A percentile compares a stretch with the other conserved stretches of the same genome.
phyloP scores from a whole-genome alignment of 768 basidiomycete genomes.

The Grammothele lineata region DNA sequence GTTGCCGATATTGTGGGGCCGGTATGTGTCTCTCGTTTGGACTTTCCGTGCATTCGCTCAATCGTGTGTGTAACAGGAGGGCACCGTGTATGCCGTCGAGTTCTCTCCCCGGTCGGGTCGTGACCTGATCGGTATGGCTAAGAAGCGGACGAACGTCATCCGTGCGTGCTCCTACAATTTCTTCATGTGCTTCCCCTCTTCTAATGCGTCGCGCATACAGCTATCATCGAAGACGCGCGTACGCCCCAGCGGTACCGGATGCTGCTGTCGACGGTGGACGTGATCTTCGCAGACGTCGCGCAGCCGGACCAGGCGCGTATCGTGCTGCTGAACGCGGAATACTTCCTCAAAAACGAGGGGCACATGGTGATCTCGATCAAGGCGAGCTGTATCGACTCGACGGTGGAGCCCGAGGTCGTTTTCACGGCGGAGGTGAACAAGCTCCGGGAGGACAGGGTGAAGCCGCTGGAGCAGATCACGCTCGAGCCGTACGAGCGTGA shows the following conservation, averaged over 20 bases:
- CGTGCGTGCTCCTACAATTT: conserved; percentile 40
- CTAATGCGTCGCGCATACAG: conserved; percentile 32
- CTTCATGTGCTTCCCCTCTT: neutral
- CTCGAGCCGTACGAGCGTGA: conserved; percentile 91
- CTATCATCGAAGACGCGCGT: conserved; percentile 97
- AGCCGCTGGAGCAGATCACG: conserved; percentile 94
- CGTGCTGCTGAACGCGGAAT: conserved; percentile 86
- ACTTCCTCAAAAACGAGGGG: conserved; percentile 93
- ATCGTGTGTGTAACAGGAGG: conserved; percentile 63
- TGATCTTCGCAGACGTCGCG: conserved; percentile 97
- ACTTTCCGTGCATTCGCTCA: conserved; percentile 10
- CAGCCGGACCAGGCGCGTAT: conserved; percentile 99
- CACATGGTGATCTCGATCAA: conserved; percentile 97
- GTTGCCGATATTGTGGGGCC: conserved; percentile 99
- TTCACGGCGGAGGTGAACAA: conserved; percentile 85
- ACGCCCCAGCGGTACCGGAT: conserved; percentile 96
- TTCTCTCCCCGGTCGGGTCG: conserved; percentile 96
- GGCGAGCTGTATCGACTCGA: conserved; percentile 98
- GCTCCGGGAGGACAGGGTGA: conserved; percentile 75
- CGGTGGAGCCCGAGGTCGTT: conserved; percentile 82
- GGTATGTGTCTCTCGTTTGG: conserved; percentile 40
- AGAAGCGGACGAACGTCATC: conserved; percentile 98
- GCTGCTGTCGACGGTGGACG: conserved; percentile 92
- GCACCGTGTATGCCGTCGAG: conserved; percentile 96
- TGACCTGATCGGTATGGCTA: conserved; percentile 98